These are phyloP conservation scores for Botrytis squamosa DNA, from an alignment of 2,329 filamentous ascomycete species.

Conservation along the genomic window DNA sequence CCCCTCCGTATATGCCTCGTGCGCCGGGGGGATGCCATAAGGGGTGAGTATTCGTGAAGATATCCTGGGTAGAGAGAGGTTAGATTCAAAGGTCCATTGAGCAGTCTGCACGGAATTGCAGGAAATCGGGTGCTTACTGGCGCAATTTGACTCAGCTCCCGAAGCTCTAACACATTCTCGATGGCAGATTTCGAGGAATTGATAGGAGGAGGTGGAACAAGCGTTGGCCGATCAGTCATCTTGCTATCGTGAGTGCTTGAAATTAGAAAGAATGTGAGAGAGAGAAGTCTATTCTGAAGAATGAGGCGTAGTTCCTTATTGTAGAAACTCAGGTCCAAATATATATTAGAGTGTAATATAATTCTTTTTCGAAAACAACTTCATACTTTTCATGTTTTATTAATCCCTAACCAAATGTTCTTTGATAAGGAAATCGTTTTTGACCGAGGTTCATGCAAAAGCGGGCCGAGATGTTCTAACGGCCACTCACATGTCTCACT, in stretches of 20 bases:
- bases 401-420: neutral
- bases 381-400: neutral
- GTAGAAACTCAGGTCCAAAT: neutral
- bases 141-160: conserved; percentile 71
- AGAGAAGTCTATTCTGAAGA: neutral
- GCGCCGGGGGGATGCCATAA: conserved; percentile 92
- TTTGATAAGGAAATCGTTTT: conserved; percentile 7
- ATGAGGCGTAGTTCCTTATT: neutral
- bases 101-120: conserved; percentile 21
- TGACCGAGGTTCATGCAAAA: conserved; percentile 8
- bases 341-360: neutral
- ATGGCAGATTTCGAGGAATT: conserved; percentile 75
- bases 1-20: conserved; percentile 88
- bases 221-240: conserved; percentile 49
- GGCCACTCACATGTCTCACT: neutral
- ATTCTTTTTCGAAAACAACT: neutral
- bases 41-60: conserved; percentile 91
- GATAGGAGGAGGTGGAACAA: conserved; percentile 72
- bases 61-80: conserved; percentile 54
- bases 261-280: neutral
- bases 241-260: neutral
- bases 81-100: neutral
- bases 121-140: conserved; percentile 52
- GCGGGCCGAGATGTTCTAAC: neutral
- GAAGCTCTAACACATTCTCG: conserved; percentile 86